phyloP scores from a whole-genome alignment of 208 protist species.

The Zelonia costaricensis region DNA sequence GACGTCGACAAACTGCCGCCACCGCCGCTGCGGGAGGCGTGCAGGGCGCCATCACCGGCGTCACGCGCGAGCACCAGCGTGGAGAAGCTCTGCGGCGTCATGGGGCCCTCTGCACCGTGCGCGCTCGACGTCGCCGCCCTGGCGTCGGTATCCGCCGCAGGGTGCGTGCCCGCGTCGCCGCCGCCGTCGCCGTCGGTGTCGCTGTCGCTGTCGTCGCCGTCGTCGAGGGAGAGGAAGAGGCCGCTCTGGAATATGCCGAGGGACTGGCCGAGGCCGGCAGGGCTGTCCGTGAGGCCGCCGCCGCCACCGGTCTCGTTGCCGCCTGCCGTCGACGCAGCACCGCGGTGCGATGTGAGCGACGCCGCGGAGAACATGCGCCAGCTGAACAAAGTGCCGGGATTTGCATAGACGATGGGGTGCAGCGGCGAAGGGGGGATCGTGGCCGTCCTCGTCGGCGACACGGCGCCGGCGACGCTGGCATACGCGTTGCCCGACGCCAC shows the following conservation, averaged over 20 bases:
- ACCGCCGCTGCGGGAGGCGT: background rate
- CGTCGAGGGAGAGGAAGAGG: conserved; percentile 21
- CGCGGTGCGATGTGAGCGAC: background rate
- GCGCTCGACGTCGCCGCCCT: no score
- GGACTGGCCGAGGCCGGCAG: background rate
- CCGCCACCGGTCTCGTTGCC: background rate
- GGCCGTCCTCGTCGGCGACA: no score
- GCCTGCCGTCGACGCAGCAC: no score
- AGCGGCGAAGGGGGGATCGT: background rate
- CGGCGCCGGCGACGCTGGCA: background rate
- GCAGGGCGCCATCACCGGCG: background rate
- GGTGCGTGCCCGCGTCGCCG: conserved; percentile 11
- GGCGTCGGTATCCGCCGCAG: no score
- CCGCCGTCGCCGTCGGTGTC: no score
- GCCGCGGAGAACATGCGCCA: conserved; percentile 3
- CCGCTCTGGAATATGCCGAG: conserved; percentile 25
- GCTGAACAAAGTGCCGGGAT: background rate
- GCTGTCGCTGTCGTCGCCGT: conserved; percentile 29
- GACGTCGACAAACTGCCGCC: no score
- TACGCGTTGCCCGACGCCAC: background rate
- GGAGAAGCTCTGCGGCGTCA: conserved; percentile 57
- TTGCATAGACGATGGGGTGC: background rate
- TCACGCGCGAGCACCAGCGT: conserved; percentile 24
- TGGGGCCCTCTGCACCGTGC: conserved; percentile 53
- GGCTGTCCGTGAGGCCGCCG: background rate